These are phyloP conservation scores for Pyricularia sp. DNA, from an alignment of 2,329 filamentous ascomycete genomes.

Conservation along the genomic window DNA sequence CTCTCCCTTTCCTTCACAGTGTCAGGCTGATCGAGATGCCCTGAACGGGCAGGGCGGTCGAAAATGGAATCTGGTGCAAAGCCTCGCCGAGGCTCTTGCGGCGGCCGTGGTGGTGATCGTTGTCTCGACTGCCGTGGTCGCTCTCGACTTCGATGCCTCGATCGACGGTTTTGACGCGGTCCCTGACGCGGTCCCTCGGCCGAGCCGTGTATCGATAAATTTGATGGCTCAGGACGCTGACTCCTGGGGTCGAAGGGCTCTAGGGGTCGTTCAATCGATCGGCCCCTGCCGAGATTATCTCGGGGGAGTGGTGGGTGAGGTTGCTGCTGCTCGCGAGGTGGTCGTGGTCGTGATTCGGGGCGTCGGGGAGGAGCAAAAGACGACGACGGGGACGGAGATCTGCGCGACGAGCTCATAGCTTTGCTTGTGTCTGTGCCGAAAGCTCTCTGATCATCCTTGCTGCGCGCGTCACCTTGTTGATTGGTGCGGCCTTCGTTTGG, in stretches of 20 bases:
- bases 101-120: conserved; percentile 1
- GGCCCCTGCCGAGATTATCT: conserved; percentile 4
- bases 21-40: neutral
- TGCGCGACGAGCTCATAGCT: conserved; percentile 19
- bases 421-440: conserved; percentile 4
- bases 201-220: conserved; percentile 18
- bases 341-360: neutral
- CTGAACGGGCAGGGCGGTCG: conserved; percentile 7
- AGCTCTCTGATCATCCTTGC: conserved; percentile 14
- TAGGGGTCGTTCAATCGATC: conserved; percentile 8
- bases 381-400: conserved; percentile 12
- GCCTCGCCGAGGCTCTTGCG: neutral
- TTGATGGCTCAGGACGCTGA: conserved; percentile 7
- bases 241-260: conserved; percentile 10
- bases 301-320: neutral
- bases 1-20: neutral
- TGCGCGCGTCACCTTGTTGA: conserved; percentile 19
- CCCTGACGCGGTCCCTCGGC: conserved; percentile 17
- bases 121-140: conserved; percentile 11
- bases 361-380: conserved; percentile 11
- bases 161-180: conserved; percentile 23
- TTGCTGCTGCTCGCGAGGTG: conserved; percentile 1
- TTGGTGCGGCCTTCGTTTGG: conserved; percentile 24
- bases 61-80: neutral
- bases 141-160: conserved; percentile 25